Evolutionary conservation across 768 basidiomycete species (phyloP).

Genomic region (Antrodiella citrinella): DNA sequence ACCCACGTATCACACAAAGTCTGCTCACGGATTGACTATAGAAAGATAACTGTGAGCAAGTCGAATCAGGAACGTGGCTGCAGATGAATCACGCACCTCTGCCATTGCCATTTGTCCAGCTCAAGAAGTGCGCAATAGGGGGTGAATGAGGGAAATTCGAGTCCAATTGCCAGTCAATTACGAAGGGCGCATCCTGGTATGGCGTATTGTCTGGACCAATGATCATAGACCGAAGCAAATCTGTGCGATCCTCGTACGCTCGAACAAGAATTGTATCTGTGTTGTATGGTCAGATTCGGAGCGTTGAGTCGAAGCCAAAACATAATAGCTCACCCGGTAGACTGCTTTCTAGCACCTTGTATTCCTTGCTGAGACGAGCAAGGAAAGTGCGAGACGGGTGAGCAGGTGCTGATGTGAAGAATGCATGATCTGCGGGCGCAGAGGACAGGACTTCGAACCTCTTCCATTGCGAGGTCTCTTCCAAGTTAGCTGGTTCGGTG

Average conservation of each 20-base stretch:
- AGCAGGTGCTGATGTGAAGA: conserved; percentile 48
- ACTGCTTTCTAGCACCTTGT: conserved; percentile 68
- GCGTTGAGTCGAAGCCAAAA: not conserved
- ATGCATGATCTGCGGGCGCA: conserved; percentile 80
- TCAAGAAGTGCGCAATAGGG: conserved; percentile 82
- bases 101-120: conserved; percentile 93
- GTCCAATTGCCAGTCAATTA: conserved; percentile 90
- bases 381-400: conserved; percentile 71
- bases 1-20: not conserved
- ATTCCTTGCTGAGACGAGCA: conserved; percentile 73
- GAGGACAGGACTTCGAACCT: conserved; percentile 74
- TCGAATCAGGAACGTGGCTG: not conserved
- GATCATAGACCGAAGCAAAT: conserved; percentile 82
- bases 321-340: conserved; percentile 57
- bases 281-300: too few relatives aligned
- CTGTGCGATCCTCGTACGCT: conserved; percentile 83
- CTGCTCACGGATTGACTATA: conserved; percentile 68
- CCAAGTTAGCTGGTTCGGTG: conserved; percentile 24
- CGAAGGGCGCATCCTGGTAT: conserved; percentile 91
- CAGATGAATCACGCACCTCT: conserved; percentile 42
- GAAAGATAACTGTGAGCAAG: conserved; percentile 1
- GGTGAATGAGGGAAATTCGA: conserved; percentile 78
- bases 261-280: conserved; percentile 83
- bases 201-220: conserved; percentile 92
- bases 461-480: conserved; percentile 51